Evolutionary conservation across 352 stramenopile species (phyloP).

Genomic region (Globisporangium radiosum): DNA sequence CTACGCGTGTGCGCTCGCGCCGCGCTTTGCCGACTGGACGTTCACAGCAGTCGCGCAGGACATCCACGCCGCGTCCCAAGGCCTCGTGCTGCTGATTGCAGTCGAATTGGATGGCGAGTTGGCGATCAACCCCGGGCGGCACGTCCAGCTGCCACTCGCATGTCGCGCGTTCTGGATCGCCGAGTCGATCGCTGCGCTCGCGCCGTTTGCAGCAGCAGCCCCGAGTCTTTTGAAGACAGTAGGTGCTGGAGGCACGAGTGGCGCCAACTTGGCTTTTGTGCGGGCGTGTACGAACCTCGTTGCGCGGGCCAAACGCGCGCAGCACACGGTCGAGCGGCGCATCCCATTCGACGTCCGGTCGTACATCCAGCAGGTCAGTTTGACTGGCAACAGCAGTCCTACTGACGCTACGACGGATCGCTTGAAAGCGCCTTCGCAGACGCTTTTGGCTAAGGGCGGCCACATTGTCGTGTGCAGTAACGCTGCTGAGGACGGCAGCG

Average conservation of each 20-base stretch:
- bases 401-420: too few species aligned
- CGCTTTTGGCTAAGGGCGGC: slow-evolving; percentile 37
- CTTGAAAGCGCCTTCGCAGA: slow-evolving; percentile 21
- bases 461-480: slow-evolving; percentile 85
- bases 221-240: too few species aligned
- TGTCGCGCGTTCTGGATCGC: slow-evolving; percentile 76
- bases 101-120: slow-evolving; percentile 62
- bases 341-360: slow-evolving; percentile 55
- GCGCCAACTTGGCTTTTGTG: slow-evolving; percentile 24
- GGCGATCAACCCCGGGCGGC: slow-evolving; percentile 67
- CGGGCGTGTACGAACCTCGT: slow-evolving; percentile 41
- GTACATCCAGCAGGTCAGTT: slow-evolving; percentile 43
- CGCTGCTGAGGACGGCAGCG: slow-evolving; percentile 47
- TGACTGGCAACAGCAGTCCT: slow-evolving; percentile 8
- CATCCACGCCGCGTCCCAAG: slow-evolving; percentile 66
- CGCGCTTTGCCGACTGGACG: slow-evolving; percentile 57
- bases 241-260: slow-evolving; percentile 1
- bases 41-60: slow-evolving; percentile 67
- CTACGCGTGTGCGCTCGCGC: slow-evolving; percentile 54
- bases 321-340: slow-evolving; percentile 67
- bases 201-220: slow-evolving; percentile 25
- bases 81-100: slow-evolving; percentile 68
- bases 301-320: slow-evolving; percentile 39
- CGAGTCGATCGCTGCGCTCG: slow-evolving; percentile 52
- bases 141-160: slow-evolving; percentile 35